A percentile compares a stretch with the other conserved stretches of the same genome.
phyloP scores from a whole-genome alignment of 495 filamentous ascomycete species.

The Aspergillus cavernicola region DNA sequence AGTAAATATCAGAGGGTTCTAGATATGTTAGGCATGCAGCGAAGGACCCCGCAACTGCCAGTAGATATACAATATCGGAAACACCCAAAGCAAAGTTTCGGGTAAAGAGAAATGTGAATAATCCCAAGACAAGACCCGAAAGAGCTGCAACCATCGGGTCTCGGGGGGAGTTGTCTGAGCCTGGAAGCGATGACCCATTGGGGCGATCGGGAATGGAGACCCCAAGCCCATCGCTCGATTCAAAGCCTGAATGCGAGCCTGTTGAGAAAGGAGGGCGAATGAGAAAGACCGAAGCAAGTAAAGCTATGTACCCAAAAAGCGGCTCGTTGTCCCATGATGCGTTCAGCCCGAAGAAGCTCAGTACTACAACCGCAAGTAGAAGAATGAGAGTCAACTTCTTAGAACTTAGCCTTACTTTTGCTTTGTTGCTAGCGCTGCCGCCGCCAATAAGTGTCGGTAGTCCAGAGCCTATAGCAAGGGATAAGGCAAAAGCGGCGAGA shows the following conservation, averaged over 20 bases:
- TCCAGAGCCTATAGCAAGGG: conserved; percentile 43
- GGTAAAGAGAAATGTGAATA: conserved; percentile 21
- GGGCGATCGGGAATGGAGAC: conserved; percentile 14
- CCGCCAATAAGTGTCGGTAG: conserved; percentile 27
- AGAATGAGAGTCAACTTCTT: conserved; percentile 31
- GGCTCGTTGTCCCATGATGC: conserved; percentile 30
- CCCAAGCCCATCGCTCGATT: conserved; percentile 26
- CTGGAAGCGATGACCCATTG: conserved; percentile 8
- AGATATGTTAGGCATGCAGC: conserved; percentile 28
- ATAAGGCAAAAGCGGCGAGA: conserved; percentile 47
- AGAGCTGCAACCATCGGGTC: conserved; percentile 31
- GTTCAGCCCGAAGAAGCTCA: conserved; percentile 36
- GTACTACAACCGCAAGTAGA: conserved; percentile 22
- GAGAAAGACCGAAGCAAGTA: conserved; percentile 40
- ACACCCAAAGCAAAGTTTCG: conserved; percentile 20
- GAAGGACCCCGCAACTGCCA: conserved; percentile 26
- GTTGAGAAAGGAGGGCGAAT: conserved; percentile 9
- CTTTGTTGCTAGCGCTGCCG: conserved; percentile 3
- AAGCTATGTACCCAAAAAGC: conserved; percentile 42
- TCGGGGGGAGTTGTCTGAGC: conserved; percentile 11
- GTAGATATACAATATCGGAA: conserved; percentile 25
- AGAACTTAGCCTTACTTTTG: conserved; percentile 21
- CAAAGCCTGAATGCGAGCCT: background rate
- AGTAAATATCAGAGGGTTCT: conserved; percentile 24
- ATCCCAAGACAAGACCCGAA: conserved; percentile 24